These are phyloP conservation scores for Suillus alpinus DNA, from an alignment of 768 basidiomycete genomes.

Conservation along the genomic window DNA sequence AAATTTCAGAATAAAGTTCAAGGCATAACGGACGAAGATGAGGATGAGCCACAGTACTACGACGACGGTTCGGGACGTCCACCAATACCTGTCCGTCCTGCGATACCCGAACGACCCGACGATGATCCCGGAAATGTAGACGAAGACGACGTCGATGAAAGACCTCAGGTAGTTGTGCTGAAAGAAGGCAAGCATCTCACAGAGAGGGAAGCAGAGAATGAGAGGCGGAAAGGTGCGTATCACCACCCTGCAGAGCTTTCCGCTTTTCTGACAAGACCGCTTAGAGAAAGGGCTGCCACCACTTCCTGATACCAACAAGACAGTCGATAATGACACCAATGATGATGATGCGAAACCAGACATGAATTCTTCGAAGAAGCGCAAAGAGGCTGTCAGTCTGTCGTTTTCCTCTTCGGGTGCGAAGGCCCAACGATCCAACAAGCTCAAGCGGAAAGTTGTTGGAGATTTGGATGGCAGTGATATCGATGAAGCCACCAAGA, in stretches of 20 bases:
- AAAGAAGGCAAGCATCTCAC: constrained; percentile 86
- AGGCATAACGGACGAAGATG: constrained; percentile 49
- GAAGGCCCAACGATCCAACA: constrained; percentile 22
- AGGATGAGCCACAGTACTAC: constrained; percentile 54
- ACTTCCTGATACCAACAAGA: constrained; percentile 39
- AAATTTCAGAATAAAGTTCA: constrained; percentile 63
- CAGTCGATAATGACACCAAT: constrained; percentile 23
- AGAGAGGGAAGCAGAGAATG: constrained; percentile 73
- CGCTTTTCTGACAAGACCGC: constrained; percentile 4
- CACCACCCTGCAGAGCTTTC: constrained; percentile 8
- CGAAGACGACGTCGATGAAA: constrained; percentile 73
- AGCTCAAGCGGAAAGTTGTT: constrained; percentile 35
- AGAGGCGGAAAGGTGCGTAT: constrained; percentile 64
- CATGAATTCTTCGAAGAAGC: constrained; percentile 17
- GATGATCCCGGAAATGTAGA: constrained; percentile 72
- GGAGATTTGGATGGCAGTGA: constrained; percentile 31
- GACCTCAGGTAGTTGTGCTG: constrained; percentile 85
- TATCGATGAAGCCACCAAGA: constrained; percentile 20
- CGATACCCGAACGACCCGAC: constrained; percentile 66
- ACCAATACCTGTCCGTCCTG: constrained; percentile 71
- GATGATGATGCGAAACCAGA: constrained; percentile 20
- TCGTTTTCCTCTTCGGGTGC: constrained; percentile 40
- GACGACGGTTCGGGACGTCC: constrained; percentile 66
- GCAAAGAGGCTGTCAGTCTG: constrained; percentile 23
- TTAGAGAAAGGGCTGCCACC: constrained; percentile 62